Base-by-base conservation (phyloP, 306 rosid species). In the Citrullus mucosospermus region DNA sequence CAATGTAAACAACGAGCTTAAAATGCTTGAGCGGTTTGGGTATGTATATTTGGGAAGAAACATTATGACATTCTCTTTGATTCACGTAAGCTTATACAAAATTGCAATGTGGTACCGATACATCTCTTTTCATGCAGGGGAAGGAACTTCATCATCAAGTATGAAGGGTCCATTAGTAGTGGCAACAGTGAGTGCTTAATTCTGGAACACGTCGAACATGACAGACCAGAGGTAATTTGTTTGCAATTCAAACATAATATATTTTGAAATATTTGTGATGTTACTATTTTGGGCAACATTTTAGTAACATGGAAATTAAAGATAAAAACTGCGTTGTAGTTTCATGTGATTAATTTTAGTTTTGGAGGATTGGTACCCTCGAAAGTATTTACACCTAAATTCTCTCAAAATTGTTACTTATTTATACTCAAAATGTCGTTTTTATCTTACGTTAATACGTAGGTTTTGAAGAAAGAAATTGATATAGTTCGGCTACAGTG, bases 391-490 rank as follows among this genome's bases (percentile, higher is more conserved):
- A 75, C n/a, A 8, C 1, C 53, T 32, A 50, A 54, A 50, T 72
- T 28, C 43, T 51, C 61, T 74, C 4, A 3, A 28, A 6, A 1
- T 7, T 17, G 55, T 34, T 34, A 28, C 16, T 36, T 9, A 46
- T 30, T 39, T 38, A 54, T 53, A 56, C 44, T 48, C 12, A 28
- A 65, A 50, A 6, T 22, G 56, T 76, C 79, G 56, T 79, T 46
- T 44, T 53, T 75, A n/a, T 69, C 55, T 20, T 69, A 12, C 44
- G 55, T 78, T 83, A 51, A 20, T 72, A 76, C 75, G 75, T 78
- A 93, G 98, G 97, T 90, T 56, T 84, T 93, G 78, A 93, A 91
- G 88, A 91, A 80, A 80, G 97, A 91, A 83, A 90, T 93, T 58
- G 86, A 90, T 68, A 22, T 91, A 43, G 28, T 20, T 75, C 90